These are phyloP conservation scores for Nemania sp. DNA, from an alignment of 2,329 filamentous ascomycete genomes.

Conservation along the genomic window DNA sequence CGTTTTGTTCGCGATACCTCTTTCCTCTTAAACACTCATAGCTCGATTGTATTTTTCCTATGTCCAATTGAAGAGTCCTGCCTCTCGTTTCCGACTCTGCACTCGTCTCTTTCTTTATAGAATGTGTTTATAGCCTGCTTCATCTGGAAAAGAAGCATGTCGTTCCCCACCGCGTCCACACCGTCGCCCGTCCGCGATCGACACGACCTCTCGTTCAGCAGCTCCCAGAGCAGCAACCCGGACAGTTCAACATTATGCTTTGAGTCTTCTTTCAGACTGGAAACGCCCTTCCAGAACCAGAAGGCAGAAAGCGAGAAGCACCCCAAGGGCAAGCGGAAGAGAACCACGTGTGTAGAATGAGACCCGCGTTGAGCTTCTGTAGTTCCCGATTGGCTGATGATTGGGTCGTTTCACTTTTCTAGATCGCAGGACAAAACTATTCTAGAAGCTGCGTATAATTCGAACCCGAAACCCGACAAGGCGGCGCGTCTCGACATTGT, in stretches of 20 bases:
- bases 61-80: conserved; percentile 13
- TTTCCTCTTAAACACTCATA: conserved; percentile 12
- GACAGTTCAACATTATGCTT: conserved; percentile 51
- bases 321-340: conserved; percentile 71
- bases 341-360: conserved; percentile 67
- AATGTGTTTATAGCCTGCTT: conserved; percentile 44
- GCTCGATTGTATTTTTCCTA: conserved; percentile 8
- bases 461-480: conserved; percentile 93
- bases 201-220: conserved; percentile 46
- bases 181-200: conserved; percentile 42
- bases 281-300: conserved; percentile 48
- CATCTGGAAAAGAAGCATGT: conserved; percentile 38
- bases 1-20: conserved; percentile 27
- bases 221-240: conserved; percentile 47
- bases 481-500: conserved; percentile 86
- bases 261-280: conserved; percentile 52
- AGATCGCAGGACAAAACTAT: conserved; percentile 91
- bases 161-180: conserved; percentile 46
- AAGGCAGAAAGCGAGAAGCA: conserved; percentile 56
- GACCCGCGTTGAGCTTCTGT: conserved; percentile 9
- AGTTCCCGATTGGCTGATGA: conserved; percentile 28
- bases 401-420: conserved; percentile 30
- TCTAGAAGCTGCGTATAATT: conserved; percentile 85
- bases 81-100: conserved; percentile 29
- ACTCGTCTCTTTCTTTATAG: conserved; percentile 36